A percentile compares a stretch with the other conserved stretches of the same genome.
phyloP scores from a whole-genome alignment of 257 asterid genomes.

The Craterostigma plantagineum region DNA sequence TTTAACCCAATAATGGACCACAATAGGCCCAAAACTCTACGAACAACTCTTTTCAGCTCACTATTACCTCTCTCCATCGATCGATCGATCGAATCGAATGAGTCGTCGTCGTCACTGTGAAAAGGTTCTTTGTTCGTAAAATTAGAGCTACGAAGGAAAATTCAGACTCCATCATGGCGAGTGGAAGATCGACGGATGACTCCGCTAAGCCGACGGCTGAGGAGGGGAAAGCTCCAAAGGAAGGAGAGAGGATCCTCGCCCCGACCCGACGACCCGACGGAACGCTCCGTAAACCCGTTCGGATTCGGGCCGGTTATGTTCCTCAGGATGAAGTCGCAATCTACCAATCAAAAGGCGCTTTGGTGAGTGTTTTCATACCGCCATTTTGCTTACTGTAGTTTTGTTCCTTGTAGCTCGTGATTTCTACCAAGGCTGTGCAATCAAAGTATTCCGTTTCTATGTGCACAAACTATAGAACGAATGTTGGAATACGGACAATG shows the following conservation, averaged over 20 bases:
- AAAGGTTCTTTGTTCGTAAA: neutral
- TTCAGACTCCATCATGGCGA: conserved; percentile 17
- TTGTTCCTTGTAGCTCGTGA: neutral
- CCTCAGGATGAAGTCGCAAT: conserved; percentile 90
- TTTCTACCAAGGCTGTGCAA: too few species aligned
- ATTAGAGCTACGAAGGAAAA: neutral
- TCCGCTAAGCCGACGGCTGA: conserved; percentile 18
- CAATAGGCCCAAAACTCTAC: too few species aligned
- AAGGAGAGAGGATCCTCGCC: conserved; percentile 63
- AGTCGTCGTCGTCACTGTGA: neutral
- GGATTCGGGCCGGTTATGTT: conserved; percentile 65
- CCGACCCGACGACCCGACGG: conserved; percentile 96
- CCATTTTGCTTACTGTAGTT: neutral
- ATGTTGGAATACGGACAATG: too few species aligned
- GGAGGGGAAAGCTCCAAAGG: conserved; percentile 53
- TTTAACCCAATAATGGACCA: too few species aligned
- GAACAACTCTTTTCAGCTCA: too few species aligned
- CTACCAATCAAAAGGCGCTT: conserved; percentile 69
- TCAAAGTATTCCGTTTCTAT: too few species aligned
- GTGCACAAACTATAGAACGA: too few species aligned
- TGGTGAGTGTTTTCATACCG: conserved; percentile 29
- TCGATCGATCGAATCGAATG: too few species aligned
- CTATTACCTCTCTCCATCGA: too few species aligned
- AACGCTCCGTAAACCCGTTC: conserved; percentile 71
- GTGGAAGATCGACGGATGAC: conserved; percentile 24